Evolutionary conservation across 345 rosid species (phyloP), one percentile per base, ranked within the genome.

Genomic region (Cardamine resedifolia): DNA sequence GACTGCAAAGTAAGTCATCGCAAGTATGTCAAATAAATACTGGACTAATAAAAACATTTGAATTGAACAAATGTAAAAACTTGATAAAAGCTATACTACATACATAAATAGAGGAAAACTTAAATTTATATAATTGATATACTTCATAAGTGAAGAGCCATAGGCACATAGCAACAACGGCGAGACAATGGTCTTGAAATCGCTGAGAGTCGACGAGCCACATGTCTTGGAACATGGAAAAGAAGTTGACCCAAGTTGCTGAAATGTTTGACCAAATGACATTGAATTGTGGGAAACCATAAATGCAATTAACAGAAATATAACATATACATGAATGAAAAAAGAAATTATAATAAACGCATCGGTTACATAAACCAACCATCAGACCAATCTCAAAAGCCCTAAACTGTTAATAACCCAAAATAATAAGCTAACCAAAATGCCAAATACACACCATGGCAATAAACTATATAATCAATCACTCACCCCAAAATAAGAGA

Each of bases 181-280:
- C 58, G 66, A 74, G 72, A 67, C 78, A 67, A 33, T 31, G 18
- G 64, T 75, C 78, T 68, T 43, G 74, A 60, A 75, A 68, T 68
- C 18, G 78, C 69, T 66, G 21, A 67, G 57, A 75, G 14, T 21
- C 18, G 18, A 14, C 14, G 18, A 75, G 73, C 68, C 63, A 75
- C 36, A 30, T 41, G 41, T 52, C 73, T 75, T 60, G 74, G 50
- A 68, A 68, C 68, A 75, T 68, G 62, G 68, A 67, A 67, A 67
- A 41, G 30, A 75, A 16, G 20, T 59, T 67, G 73, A 59, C 73
- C 62, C 26, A 58, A 68, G 55, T 74, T 61, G 15, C 28, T 51
- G 6, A 30, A 51, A 67, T 2, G 52, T 75, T 68, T 68, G 74
- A 75, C 78, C 69, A 68, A 26, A 36, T 14, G 7, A 21, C 73